Percentiles rank a stretch among this genome's conserved stretches.
Conservation (phyloP, 2,329 filamentous ascomycete genomes). For the Decorospora gaudefroyi region DNA sequence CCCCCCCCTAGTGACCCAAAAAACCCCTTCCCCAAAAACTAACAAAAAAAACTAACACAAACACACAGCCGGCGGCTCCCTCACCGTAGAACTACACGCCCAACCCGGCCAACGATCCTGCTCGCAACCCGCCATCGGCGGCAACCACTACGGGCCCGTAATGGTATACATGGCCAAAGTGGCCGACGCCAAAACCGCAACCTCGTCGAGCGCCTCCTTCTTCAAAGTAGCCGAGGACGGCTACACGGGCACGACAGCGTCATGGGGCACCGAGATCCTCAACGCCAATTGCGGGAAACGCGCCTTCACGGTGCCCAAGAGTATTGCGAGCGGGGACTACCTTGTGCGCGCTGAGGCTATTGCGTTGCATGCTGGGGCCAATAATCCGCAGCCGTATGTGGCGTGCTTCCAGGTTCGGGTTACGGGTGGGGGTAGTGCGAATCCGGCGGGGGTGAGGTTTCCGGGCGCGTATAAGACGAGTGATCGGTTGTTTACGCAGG, state of each 20-base stretch:
- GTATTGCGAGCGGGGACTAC: slow-evolving; percentile 40
- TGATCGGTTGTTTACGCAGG: slow-evolving; percentile 42
- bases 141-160: slow-evolving; percentile 47
- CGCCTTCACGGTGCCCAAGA: slow-evolving; percentile 44
- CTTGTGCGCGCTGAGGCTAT: slow-evolving; percentile 44
- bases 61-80: slow-evolving; percentile 36
- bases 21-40: background rate
- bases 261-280: slow-evolving; percentile 47
- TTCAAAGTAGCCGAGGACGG: slow-evolving; percentile 49
- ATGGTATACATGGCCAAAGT: slow-evolving; percentile 49
- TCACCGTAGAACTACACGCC: slow-evolving; percentile 48
- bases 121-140: slow-evolving; percentile 43
- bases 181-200: slow-evolving; percentile 40
- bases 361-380: slow-evolving; percentile 42
- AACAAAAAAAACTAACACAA: slow-evolving; percentile 11
- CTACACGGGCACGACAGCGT: slow-evolving; percentile 42
- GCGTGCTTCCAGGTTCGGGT: slow-evolving; percentile 48
- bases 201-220: slow-evolving; percentile 37
- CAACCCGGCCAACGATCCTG: slow-evolving; percentile 42
- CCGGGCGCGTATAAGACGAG: slow-evolving; percentile 44
- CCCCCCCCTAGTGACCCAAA: too few relatives aligned
- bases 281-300: slow-evolving; percentile 48
- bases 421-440: slow-evolving; percentile 42
- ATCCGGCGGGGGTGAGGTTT: slow-evolving; percentile 41
- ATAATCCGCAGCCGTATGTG: slow-evolving; percentile 43